Percentiles rank a stretch among this genome's conserved stretches.
Conservation (phyloP, 768 basidiomycete genomes). For the Mycena alexandri region DNA sequence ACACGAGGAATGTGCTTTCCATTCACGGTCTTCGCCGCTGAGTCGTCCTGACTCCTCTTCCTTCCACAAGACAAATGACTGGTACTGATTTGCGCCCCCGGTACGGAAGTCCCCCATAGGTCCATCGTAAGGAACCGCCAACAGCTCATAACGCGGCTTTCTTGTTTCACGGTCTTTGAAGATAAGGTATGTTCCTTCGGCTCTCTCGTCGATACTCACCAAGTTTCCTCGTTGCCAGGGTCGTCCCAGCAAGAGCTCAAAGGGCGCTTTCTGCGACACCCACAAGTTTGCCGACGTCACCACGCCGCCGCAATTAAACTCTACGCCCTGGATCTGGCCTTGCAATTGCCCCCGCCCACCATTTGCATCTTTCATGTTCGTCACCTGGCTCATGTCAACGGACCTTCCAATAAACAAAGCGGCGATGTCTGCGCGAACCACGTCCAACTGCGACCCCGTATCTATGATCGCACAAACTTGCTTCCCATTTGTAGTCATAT, state of each 20-base stretch:
- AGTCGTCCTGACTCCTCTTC: not conserved
- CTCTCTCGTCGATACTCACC: slow-evolving; percentile 37
- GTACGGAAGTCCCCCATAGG: not conserved
- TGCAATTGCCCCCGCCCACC: slow-evolving; percentile 39
- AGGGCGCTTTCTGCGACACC: slow-evolving; percentile 37
- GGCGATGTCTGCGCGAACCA: slow-evolving; percentile 33
- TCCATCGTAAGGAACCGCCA: slow-evolving; percentile 9
- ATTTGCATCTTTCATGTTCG: slow-evolving; percentile 45
- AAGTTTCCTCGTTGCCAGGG: slow-evolving; percentile 40
- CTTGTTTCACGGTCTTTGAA: slow-evolving; percentile 20
- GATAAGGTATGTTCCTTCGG: slow-evolving; percentile 32
- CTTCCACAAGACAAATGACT: not conserved
- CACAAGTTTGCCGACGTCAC: slow-evolving; percentile 41
- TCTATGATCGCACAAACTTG: slow-evolving; percentile 42
- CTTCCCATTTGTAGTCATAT: slow-evolving; percentile 29
- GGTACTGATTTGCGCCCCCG: not conserved
- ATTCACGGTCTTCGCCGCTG: too few species aligned
- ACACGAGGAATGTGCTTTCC: too few species aligned
- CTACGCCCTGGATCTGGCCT: slow-evolving; percentile 41
- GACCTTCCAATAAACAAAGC: slow-evolving; percentile 14
- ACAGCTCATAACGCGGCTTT: slow-evolving; percentile 16
- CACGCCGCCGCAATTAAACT: slow-evolving; percentile 40
- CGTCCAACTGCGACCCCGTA: slow-evolving; percentile 44
- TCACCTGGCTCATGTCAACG: slow-evolving; percentile 32
- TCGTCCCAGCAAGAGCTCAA: slow-evolving; percentile 37